Evolutionary conservation across 371 early-diverging fungal species (phyloP).

Genomic region (Syncephalastrum sp.): DNA sequence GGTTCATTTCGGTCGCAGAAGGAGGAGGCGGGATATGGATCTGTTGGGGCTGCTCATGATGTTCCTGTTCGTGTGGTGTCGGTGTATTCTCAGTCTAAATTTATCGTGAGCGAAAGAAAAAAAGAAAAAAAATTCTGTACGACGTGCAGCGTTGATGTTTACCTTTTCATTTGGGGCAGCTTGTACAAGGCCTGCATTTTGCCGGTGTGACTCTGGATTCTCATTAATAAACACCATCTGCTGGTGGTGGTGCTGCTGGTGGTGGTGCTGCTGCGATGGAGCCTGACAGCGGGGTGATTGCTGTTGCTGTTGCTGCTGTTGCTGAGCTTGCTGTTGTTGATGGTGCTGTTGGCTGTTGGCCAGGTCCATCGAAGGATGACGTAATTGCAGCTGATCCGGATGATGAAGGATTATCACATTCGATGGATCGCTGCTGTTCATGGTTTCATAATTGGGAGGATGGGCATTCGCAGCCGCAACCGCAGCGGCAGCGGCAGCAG

Average conservation of each 20-base stretch:
- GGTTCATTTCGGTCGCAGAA: slow-evolving; percentile 5
- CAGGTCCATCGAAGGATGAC: slow-evolving; percentile 1
- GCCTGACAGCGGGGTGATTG: background rate
- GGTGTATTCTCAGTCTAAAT: no score
- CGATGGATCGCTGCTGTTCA: slow-evolving; percentile 3
- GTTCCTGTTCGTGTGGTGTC: no score
- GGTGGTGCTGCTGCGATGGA: background rate
- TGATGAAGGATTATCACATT: slow-evolving; percentile 15
- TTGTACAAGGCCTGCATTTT: slow-evolving; percentile 5
- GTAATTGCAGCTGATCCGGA: slow-evolving; percentile 11
- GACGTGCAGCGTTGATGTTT: slow-evolving; percentile 1
- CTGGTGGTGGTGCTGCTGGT: slow-evolving; percentile 4
- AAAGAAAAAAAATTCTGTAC: background rate
- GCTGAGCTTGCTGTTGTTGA: no score
- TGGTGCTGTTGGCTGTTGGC: no score
- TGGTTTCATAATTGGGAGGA: background rate
- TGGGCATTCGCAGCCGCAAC: slow-evolving; percentile 1
- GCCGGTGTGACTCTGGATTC: slow-evolving; percentile 3
- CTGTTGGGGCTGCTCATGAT: background rate
- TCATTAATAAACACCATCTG: slow-evolving; percentile 10
- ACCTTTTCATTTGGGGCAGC: slow-evolving; percentile 15
- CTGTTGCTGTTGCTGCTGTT: background rate
- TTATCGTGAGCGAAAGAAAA: no score
- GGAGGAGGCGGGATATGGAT: slow-evolving; percentile 11
- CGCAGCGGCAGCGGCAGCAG: background rate